Evolutionary conservation across 1,284 basidiomycete species (phyloP), one percentile per base, ranked within the genome.

Genomic region (Cutaneotrichosporon cyanovorans): DNA sequence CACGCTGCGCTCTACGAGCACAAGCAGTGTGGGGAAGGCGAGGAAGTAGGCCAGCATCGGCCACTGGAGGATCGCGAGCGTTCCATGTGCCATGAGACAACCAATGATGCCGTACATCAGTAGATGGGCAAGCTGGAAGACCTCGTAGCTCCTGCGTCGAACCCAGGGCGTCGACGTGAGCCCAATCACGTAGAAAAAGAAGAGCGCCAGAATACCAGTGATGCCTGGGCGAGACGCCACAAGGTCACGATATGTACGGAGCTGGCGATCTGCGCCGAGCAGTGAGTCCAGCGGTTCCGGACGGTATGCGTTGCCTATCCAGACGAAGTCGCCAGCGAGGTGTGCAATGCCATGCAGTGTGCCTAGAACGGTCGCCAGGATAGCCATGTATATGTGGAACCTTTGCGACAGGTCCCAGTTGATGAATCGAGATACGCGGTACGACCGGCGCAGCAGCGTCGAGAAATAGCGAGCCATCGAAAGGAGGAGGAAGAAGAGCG

Each of bases 91-190:
- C 48, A 51, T 49, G 20, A 60, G 50, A 4, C 57, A 48, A 10
- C 46, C 60, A 45, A 62, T 62, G 40, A 62, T 57, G 23, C 57
- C 55, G 49, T 53, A 62, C 60, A 62, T 62, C 28, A 62, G 54
- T 19, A 62, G 51, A 40, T 62, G 60, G 34, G 40, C 55, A 22
- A 62, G 50, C 28, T 62, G 60, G 40, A 62, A 62, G 0, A 53
- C 34, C 46, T 62, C 60, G 33, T 60, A 62, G 36, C 49, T 57
- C 45, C 49, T 42, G 28, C 36, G 38, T 16, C 60, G 36, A 20
- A 62, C 42, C 44, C 46, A 48, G 1, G 60, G 60, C 20, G 52
- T 49, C 11, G 46, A 50, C 5, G 53, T 33, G 2, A 46, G 14
- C 10, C 53, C 51, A 37, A 62, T 43, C 21, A 47, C 21, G 40